phyloP scores from a whole-genome alignment of 1,284 basidiomycete species.

The Marasmius sp. region DNA sequence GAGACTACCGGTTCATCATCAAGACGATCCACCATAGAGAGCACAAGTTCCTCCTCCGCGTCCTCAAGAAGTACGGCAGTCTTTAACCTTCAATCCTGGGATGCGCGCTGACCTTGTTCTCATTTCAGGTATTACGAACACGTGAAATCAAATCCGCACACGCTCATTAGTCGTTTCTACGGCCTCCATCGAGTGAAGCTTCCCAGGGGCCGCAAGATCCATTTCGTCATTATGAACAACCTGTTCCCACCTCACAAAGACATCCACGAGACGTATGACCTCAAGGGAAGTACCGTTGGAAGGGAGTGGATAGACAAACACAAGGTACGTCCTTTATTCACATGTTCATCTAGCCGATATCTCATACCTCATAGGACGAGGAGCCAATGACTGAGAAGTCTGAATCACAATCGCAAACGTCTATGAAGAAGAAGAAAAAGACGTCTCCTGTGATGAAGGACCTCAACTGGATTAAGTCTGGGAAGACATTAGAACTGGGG shows the following conservation, averaged over 20 bases:
- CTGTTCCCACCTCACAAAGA: conserved; percentile 97
- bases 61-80: conserved; percentile 58
- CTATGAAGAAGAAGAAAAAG: conserved; percentile 10
- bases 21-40: conserved; percentile 96
- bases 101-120: neutral
- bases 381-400: conserved; percentile 50
- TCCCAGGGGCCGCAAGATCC: conserved; percentile 91
- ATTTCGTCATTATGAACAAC: conserved; percentile 99
- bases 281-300: conserved; percentile 94
- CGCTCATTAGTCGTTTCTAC: conserved; percentile 92
- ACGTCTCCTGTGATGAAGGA: conserved; percentile 85
- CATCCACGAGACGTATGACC: conserved; percentile 96
- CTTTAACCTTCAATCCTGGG: too few species aligned
- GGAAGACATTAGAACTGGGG: conserved; percentile 81
- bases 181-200: conserved; percentile 97
- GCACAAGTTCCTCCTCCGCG: conserved; percentile 89
- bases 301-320: conserved; percentile 74
- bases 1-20: conserved; percentile 99
- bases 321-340: neutral
- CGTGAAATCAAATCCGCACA: conserved; percentile 90
- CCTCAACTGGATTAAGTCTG: conserved; percentile 91
- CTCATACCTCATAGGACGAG: neutral
- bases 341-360: neutral
- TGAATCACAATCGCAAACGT: neutral
- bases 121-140: conserved; percentile 72